These are phyloP conservation scores for Suhomyces atakaporum DNA, from an alignment of 1,139 yeast species.

Conservation along the genomic window DNA sequence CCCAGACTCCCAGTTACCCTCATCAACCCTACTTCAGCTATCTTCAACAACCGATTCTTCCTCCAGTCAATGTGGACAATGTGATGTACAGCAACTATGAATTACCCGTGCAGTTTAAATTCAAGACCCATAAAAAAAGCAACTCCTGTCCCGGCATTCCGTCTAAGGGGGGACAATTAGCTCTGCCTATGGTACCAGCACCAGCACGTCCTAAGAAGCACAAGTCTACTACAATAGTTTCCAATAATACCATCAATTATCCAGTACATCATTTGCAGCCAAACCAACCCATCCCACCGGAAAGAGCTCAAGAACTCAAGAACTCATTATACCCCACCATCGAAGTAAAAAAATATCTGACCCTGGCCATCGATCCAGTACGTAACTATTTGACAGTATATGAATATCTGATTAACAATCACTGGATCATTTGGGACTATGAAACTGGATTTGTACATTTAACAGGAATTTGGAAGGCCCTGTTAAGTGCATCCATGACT, in stretches of 20 bases:
- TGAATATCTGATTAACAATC: constrained; percentile 64
- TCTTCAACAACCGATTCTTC: constrained; percentile 9
- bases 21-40: constrained; percentile 7
- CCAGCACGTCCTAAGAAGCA: constrained; percentile 7
- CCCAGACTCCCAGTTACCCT: background rate
- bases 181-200: background rate
- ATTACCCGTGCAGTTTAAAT: constrained; percentile 1
- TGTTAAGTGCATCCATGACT: constrained; percentile 35
- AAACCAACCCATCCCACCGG: constrained; percentile 22
- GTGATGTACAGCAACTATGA: background rate
- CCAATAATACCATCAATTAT: constrained; percentile 20
- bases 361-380: constrained; percentile 59
- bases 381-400: constrained; percentile 71
- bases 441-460: constrained; percentile 85
- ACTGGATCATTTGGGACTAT: constrained; percentile 87
- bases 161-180: background rate
- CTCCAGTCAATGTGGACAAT: constrained; percentile 6
- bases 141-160: constrained; percentile 1
- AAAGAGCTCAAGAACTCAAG: constrained; percentile 28
- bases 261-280: constrained; percentile 23
- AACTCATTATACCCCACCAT: constrained; percentile 37
- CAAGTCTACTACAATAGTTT: constrained; percentile 8
- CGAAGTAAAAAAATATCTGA: constrained; percentile 67
- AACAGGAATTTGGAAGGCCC: constrained; percentile 88
- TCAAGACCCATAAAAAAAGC: constrained; percentile 8